phyloP scores from a whole-genome alignment of 345 rosid genomes.

The Murraya paniculata region DNA sequence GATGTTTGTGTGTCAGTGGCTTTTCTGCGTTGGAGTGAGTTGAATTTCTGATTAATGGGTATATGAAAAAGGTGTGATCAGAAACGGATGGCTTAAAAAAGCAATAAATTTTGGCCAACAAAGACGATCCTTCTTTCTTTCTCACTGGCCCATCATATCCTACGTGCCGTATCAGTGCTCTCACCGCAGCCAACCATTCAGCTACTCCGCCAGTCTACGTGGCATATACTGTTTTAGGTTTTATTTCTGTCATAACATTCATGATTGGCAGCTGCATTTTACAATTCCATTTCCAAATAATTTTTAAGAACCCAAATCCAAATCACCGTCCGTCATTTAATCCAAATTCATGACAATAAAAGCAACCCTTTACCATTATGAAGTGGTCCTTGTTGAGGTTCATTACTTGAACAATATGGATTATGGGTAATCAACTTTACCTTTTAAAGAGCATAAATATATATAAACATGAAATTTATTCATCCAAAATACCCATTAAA shows the following conservation, averaged over 20 bases:
- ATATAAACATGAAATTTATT: too few relatives aligned
- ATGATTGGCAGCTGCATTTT: not conserved
- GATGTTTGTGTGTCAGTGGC: not conserved
- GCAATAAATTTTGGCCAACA: not conserved
- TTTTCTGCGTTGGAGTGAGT: not conserved
- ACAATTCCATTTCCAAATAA: not conserved
- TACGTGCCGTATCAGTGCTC: not conserved
- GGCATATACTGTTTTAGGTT: not conserved
- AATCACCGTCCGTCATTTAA: not conserved
- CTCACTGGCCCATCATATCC: constrained; percentile 1
- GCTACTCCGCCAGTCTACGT: not conserved
- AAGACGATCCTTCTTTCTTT: not conserved
- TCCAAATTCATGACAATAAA: not conserved
- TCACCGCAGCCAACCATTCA: not conserved
- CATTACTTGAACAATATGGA: too few relatives aligned
- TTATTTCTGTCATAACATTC: not conserved
- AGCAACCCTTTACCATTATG: not conserved
- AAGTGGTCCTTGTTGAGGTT: not conserved
- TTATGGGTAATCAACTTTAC: too few relatives aligned
- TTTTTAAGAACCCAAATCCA: not conserved
- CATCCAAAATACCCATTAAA: too few relatives aligned
- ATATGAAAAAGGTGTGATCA: not conserved
- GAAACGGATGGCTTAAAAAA: constrained; percentile 3
- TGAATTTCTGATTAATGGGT: not conserved
- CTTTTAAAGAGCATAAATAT: too few relatives aligned